A percentile compares a stretch with the other conserved stretches of the same genome.
phyloP scores from a whole-genome alignment of 228 moss, liverwort and hornwort genomes.

The Sphagnum magellanicum region DNA sequence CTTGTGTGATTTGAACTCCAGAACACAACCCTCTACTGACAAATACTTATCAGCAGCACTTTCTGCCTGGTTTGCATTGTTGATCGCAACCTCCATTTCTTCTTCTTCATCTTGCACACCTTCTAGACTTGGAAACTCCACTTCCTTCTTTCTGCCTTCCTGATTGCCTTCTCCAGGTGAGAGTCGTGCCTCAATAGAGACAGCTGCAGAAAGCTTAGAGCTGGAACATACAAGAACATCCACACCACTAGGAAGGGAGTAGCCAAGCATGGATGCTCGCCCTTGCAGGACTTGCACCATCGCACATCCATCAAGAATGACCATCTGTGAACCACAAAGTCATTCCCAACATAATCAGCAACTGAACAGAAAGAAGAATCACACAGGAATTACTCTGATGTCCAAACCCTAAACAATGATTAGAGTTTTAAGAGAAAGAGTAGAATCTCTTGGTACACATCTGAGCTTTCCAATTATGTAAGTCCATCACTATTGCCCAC shows the following conservation, averaged over 20 bases:
- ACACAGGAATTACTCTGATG: not conserved
- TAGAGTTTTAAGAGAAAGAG: not conserved
- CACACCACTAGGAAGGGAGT: constrained; percentile 49
- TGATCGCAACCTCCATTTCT: constrained; percentile 13
- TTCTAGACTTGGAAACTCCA: not conserved
- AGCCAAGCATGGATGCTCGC: constrained; percentile 73
- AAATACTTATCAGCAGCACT: constrained; percentile 9
- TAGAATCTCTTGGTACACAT: not conserved
- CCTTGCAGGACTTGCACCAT: constrained; percentile 70
- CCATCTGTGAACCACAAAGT: constrained; percentile 29
- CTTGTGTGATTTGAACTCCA: constrained; percentile 66
- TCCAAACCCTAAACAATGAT: not conserved
- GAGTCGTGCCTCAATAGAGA: constrained; percentile 48
- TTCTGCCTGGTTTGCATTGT: constrained; percentile 12
- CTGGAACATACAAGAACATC: constrained; percentile 80
- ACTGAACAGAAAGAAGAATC: not conserved
- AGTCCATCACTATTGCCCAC: not conserved
- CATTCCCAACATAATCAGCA: not conserved
- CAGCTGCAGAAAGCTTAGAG: constrained; percentile 66
- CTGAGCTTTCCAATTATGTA: not conserved
- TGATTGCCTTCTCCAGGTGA: constrained; percentile 9
- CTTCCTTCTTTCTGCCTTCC: not conserved
- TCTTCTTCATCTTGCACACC: not conserved
- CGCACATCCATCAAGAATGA: constrained; percentile 76
- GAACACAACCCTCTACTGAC: constrained; percentile 33